Percentiles rank a stretch among this genome's conserved stretches.
Conservation (phyloP, 805 yeast species). For the Candida gorgasii region DNA sequence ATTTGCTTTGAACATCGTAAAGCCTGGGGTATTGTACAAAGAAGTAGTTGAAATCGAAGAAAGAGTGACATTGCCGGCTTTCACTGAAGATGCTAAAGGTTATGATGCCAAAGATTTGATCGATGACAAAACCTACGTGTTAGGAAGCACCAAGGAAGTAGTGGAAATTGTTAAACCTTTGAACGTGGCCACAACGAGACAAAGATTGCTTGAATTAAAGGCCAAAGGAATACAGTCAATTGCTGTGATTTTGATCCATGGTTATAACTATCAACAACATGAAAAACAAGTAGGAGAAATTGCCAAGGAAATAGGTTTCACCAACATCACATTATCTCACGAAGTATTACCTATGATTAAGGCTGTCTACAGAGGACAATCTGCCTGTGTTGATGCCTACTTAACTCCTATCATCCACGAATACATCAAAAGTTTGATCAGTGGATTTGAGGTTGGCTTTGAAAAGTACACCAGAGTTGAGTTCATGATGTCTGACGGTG, state of each 20-base stretch:
- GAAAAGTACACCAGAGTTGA: conserved; percentile 22
- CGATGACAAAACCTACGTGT: conserved; percentile 28
- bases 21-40: conserved; percentile 71
- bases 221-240: conserved; percentile 21
- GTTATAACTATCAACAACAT: conserved; percentile 35
- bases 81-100: conserved; percentile 53
- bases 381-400: conserved; percentile 41
- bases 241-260: conserved; percentile 36
- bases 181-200: conserved; percentile 20
- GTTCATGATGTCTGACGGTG: conserved; percentile 97
- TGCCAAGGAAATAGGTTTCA: conserved; percentile 32
- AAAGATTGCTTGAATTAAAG: conserved; percentile 22
- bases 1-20: conserved; percentile 72
- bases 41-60: conserved; percentile 81
- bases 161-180: conserved; percentile 28
- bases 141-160: conserved; percentile 22
- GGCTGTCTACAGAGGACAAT: conserved; percentile 34
- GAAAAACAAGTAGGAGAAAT: conserved; percentile 30
- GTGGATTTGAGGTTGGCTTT: conserved; percentile 62
- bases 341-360: conserved; percentile 39
- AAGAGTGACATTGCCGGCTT: conserved; percentile 73
- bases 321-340: conserved; percentile 32
- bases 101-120: conserved; percentile 11
- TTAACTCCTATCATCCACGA: conserved; percentile 39
- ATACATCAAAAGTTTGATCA: conserved; percentile 61